Percentiles rank a stretch among this genome's conserved stretches.
Evolutionary conservation across 495 filamentous ascomycete species (phyloP).

Genomic region (Astrothelium subdiscretum): DNA sequence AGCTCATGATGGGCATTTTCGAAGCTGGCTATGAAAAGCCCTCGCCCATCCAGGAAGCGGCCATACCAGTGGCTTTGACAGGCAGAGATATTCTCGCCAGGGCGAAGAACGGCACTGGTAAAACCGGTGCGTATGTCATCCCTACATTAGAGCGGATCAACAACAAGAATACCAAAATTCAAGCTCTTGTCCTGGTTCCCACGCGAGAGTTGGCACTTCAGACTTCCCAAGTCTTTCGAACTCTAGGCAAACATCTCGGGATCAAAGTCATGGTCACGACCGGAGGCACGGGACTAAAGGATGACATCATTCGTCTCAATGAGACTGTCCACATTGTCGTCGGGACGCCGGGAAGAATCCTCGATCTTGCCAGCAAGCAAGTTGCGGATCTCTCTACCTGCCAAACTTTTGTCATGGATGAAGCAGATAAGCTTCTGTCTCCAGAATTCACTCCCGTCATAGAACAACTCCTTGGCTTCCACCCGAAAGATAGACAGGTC

Average conservation of each 20-base stretch:
- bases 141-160: conserved; percentile 92
- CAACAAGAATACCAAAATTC: conserved; percentile 86
- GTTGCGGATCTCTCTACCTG: conserved; percentile 95
- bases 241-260: conserved; percentile 87
- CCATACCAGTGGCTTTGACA: conserved; percentile 90
- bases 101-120: conserved; percentile 97
- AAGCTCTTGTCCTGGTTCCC: conserved; percentile 90
- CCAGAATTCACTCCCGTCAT: conserved; percentile 95
- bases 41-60: conserved; percentile 97
- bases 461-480: conserved; percentile 84
- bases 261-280: conserved; percentile 99
- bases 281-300: conserved; percentile 84
- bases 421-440: conserved; percentile 93
- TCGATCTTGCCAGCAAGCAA: conserved; percentile 87
- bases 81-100: conserved; percentile 91
- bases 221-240: conserved; percentile 98
- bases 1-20: conserved; percentile 97
- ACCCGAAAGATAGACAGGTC: conserved; percentile 91
- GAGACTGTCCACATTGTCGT: conserved; percentile 96
- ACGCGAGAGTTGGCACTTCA: conserved; percentile 97
- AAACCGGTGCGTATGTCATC: conserved; percentile 96
- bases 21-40: conserved; percentile 98
- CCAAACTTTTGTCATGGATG: conserved; percentile 97
- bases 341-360: conserved; percentile 88
- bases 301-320: conserved; percentile 91